A percentile compares a stretch with the other conserved stretches of the same genome.
phyloP scores from a whole-genome alignment of 2,329 filamentous ascomycete species.

The Sphaerulina populicola region DNA sequence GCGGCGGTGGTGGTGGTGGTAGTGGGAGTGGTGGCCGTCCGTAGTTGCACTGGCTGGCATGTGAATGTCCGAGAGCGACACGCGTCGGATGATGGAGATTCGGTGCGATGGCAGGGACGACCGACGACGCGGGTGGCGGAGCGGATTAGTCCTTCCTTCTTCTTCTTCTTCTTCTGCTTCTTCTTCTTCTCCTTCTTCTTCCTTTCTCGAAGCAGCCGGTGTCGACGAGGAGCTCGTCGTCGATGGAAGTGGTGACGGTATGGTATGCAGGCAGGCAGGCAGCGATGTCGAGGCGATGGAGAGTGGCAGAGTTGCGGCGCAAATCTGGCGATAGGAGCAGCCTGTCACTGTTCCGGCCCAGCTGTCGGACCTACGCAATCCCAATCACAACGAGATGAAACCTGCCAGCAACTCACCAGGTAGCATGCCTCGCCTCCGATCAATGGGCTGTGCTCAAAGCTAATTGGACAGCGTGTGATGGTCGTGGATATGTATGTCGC shows the following conservation, averaged over 20 bases:
- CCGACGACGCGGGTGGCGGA: not conserved
- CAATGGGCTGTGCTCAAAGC: conserved; percentile 36
- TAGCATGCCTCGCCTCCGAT: conserved; percentile 6
- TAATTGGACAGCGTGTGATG: conserved; percentile 36
- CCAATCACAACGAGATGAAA: conserved; percentile 3
- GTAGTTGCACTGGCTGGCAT: not conserved
- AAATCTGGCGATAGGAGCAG: not conserved
- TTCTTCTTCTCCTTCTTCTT: too few species aligned
- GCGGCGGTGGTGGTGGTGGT: too few species aligned
- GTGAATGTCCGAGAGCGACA: not conserved
- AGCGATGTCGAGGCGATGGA: not conserved
- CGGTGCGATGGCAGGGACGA: not conserved
- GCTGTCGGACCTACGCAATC: not conserved
- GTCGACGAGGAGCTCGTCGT: too few species aligned
- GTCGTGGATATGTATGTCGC: not conserved
- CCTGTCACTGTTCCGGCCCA: not conserved
- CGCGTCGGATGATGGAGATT: not conserved
- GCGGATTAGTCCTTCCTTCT: too few species aligned
- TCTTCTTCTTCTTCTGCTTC: too few species aligned
- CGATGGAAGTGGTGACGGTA: too few species aligned
- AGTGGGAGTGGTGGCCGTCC: not conserved
- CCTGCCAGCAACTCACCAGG: not conserved
- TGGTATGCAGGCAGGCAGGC: too few species aligned
- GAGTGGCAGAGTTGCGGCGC: not conserved
- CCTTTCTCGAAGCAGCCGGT: too few species aligned